These are phyloP conservation scores for Cladosporium sphaerospermum DNA, from an alignment of 2,329 filamentous ascomycete genomes.

Conservation along the genomic window DNA sequence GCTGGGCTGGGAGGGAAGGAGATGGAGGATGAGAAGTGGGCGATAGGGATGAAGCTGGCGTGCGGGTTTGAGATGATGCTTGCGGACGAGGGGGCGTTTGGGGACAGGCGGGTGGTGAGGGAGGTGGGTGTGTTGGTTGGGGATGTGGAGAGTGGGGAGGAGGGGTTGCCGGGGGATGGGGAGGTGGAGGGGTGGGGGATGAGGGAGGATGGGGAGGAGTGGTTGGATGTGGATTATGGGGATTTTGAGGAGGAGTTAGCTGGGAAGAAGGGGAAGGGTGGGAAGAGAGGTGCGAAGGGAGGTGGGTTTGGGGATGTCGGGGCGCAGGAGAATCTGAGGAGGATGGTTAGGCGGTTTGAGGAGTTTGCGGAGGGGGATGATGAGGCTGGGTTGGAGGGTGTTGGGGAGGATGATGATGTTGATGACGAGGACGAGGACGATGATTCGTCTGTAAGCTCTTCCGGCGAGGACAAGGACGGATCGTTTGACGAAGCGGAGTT, in stretches of 20 bases:
- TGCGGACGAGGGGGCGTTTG: slow-evolving; percentile 56
- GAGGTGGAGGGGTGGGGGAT: slow-evolving; percentile 68
- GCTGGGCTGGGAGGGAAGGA: slow-evolving; percentile 37
- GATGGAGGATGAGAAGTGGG: slow-evolving; percentile 40
- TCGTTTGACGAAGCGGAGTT: slow-evolving; percentile 84
- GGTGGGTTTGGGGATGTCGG: slow-evolving; percentile 55
- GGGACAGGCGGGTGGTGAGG: slow-evolving; percentile 59
- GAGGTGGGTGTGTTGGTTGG: slow-evolving; percentile 72
- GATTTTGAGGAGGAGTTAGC: slow-evolving; percentile 79
- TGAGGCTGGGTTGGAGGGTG: slow-evolving; percentile 66
- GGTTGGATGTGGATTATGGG: slow-evolving; percentile 86
- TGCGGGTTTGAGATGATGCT: slow-evolving; percentile 88
- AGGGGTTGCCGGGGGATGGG: slow-evolving; percentile 60
- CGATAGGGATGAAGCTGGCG: slow-evolving; percentile 81
- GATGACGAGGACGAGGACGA: slow-evolving; percentile 35
- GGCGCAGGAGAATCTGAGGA: slow-evolving; percentile 70
- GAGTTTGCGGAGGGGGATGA: slow-evolving; percentile 85
- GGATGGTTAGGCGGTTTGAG: slow-evolving; percentile 92
- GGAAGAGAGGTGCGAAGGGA: slow-evolving; percentile 15
- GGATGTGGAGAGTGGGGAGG: slow-evolving; percentile 67
- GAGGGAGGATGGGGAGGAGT: slow-evolving; percentile 76
- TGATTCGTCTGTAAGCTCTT: slow-evolving; percentile 43
- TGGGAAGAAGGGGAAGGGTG: slow-evolving; percentile 36
- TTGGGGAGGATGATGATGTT: slow-evolving; percentile 60
- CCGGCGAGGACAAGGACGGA: slow-evolving; percentile 66